These are phyloP conservation scores for Aureobasidium subglaciale DNA, from an alignment of 2,329 filamentous ascomycete genomes.

Conservation along the genomic window DNA sequence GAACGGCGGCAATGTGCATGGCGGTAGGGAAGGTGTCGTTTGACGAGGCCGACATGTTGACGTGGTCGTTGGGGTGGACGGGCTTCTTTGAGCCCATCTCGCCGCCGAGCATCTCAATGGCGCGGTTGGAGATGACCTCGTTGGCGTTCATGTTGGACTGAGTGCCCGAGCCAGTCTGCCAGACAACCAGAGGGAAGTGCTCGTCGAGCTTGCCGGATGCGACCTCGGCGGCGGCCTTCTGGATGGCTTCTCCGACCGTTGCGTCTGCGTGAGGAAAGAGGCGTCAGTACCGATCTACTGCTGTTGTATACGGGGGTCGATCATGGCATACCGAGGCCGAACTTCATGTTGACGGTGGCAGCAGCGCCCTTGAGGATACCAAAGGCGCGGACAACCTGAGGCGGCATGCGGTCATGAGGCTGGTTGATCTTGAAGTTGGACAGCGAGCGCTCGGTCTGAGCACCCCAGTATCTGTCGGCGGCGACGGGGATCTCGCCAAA, in stretches of 20 bases:
- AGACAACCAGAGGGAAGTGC: slow-evolving; percentile 97
- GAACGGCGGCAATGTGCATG: slow-evolving; percentile 97
- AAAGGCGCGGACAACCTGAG: slow-evolving; percentile 84
- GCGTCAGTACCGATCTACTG: slow-evolving; percentile 10
- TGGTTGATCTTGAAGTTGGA: slow-evolving; percentile 99
- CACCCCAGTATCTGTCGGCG: slow-evolving; percentile 95
- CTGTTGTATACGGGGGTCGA: not conserved
- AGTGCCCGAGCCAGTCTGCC: slow-evolving; percentile 97
- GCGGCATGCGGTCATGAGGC: slow-evolving; percentile 96
- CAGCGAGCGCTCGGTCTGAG: slow-evolving; percentile 91
- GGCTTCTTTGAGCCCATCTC: slow-evolving; percentile 95
- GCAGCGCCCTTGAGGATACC: slow-evolving; percentile 96
- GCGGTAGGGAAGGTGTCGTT: slow-evolving; percentile 99
- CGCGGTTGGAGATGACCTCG: slow-evolving; percentile 98
- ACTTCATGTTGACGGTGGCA: slow-evolving; percentile 91
- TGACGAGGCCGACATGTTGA: slow-evolving; percentile 97
- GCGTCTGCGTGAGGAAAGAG: slow-evolving; percentile 54
- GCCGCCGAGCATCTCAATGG: slow-evolving; percentile 94
- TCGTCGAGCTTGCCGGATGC: slow-evolving; percentile 88
- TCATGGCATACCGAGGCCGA: slow-evolving; percentile 63
- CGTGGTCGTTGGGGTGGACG: slow-evolving; percentile 98
- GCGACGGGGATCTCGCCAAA: slow-evolving; percentile 95
- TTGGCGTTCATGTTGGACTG: slow-evolving; percentile 99
- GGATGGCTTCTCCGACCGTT: slow-evolving; percentile 84
- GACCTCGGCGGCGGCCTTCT: slow-evolving; percentile 89